Percentiles rank a stretch among this genome's conserved stretches.
Evolutionary conservation across 2,329 filamentous ascomycete genomes (phyloP).

Genomic region (Hypoxylon sp.): DNA sequence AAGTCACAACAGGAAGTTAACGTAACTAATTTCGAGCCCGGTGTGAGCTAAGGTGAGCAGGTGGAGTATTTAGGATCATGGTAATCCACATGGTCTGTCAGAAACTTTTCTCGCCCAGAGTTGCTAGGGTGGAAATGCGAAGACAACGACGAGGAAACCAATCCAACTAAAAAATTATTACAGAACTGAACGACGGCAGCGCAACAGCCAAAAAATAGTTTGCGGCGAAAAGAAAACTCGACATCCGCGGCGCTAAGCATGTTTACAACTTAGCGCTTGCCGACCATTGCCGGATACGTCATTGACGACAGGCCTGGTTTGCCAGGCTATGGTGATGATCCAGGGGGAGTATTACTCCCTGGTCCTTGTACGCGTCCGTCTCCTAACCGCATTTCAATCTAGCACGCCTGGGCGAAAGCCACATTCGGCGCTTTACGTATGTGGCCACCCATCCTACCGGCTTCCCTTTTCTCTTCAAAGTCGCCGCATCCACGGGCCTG

Average conservation of each 20-base stretch:
- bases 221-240: slow-evolving; percentile 31
- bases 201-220: slow-evolving; percentile 12
- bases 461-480: slow-evolving; percentile 4
- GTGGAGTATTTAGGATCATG: neutral
- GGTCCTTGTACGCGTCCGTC: slow-evolving; percentile 9
- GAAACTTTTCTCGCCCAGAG: neutral
- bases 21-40: no score
- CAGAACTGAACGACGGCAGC: slow-evolving; percentile 3
- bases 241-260: slow-evolving; percentile 22
- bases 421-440: slow-evolving; percentile 25
- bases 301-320: slow-evolving; percentile 15
- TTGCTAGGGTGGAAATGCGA: neutral
- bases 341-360: slow-evolving; percentile 15
- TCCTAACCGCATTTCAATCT: slow-evolving; percentile 17
- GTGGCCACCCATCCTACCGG: slow-evolving; percentile 17
- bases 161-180: slow-evolving; percentile 1
- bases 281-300: slow-evolving; percentile 28
- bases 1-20: no score
- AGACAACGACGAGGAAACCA: neutral
- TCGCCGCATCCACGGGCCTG: slow-evolving; percentile 17
- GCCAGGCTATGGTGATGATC: slow-evolving; percentile 9
- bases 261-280: slow-evolving; percentile 26
- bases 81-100: neutral
- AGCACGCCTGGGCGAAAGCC: slow-evolving; percentile 24
- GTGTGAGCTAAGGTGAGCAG: neutral